Base-by-base conservation (phyloP, 441 rosid species). In the Adansonia grandidieri region DNA sequence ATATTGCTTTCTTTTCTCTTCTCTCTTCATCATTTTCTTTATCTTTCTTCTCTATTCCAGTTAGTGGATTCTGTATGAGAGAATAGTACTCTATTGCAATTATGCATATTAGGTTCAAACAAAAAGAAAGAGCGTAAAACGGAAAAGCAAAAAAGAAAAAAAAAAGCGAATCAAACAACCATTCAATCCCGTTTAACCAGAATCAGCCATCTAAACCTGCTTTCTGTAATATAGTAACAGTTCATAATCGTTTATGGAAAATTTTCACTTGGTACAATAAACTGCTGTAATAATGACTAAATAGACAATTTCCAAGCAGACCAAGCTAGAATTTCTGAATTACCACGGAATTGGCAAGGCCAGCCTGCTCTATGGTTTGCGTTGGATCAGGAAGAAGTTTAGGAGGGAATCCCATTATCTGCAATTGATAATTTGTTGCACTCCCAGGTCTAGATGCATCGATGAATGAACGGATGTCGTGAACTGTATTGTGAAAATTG, bases 391-490 rank as follows among this genome's bases (percentile, higher is more conserved):
- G 11, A 28, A 62, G 66, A 62, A 62, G 44, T 86, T 89, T 88
- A 0, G 98, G 98, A 69, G 98, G 97, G 80, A 95, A 95, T 32
- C 97, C 98, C 98, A 93, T 93, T 76, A 90, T 79, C 66, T 62
- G 66, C 66, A 62, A 28, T 2, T 62, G 66, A 62, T 62, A 62
- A 9, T 62, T 88, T 71, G 82, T 79, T 1, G 88, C 85, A 71
- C 71, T 78, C 47, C 90, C 94, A 13, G 97, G 92, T 48, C 95
- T 86, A 66, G 97, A 91, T 6, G 96, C 87, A 80, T 91, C 88
- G 28, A 96, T 91, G 78, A 89, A 90, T 70, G 80, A 78, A 40
- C 90, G 92, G 74, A 94, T 85, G 77, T 91, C 93, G 24, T 80
- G 85, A 57, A 96, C 66, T 4, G 93, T 91, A 80, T 91, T 97